A percentile compares a stretch with the other conserved stretches of the same genome.
Evolutionary conservation across 495 filamentous ascomycete genomes (phyloP).

Genomic region (Tricharina praecox): DNA sequence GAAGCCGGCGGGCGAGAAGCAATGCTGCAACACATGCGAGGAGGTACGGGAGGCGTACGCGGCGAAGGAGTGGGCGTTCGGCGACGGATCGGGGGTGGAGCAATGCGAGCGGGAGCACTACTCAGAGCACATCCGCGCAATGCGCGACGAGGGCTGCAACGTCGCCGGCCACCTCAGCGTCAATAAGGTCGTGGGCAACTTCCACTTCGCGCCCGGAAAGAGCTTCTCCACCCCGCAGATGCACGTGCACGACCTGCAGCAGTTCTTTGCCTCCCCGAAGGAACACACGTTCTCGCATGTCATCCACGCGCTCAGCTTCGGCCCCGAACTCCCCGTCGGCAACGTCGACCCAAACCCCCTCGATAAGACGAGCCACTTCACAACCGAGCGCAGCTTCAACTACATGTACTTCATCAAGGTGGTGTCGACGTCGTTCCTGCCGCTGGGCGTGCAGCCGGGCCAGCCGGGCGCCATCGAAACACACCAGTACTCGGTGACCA

Average conservation of each 20-base stretch:
- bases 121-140: conserved; percentile 62
- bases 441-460: conserved; percentile 36
- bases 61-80: conserved; percentile 75
- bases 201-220: conserved; percentile 92
- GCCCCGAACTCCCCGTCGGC: conserved; percentile 58
- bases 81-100: conserved; percentile 76
- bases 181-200: conserved; percentile 97
- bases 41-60: conserved; percentile 94
- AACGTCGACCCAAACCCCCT: conserved; percentile 50
- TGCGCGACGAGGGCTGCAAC: conserved; percentile 82
- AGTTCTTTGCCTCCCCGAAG: conserved; percentile 58
- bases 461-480: conserved; percentile 55
- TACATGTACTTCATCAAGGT: conserved; percentile 99
- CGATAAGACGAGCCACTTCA: conserved; percentile 62
- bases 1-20: conserved; percentile 43
- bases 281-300: conserved; percentile 75
- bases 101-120: conserved; percentile 95
- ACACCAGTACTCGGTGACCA: conserved; percentile 93
- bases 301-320: conserved; percentile 86
- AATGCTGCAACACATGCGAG: conserved; percentile 94
- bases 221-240: conserved; percentile 86
- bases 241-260: conserved; percentile 93
- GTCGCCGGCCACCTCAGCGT: conserved; percentile 85
- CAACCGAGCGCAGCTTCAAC: conserved; percentile 70
- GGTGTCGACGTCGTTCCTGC: conserved; percentile 83